Evolutionary conservation across 495 filamentous ascomycete genomes (phyloP).

Genomic region (Xylaria intraflava): DNA sequence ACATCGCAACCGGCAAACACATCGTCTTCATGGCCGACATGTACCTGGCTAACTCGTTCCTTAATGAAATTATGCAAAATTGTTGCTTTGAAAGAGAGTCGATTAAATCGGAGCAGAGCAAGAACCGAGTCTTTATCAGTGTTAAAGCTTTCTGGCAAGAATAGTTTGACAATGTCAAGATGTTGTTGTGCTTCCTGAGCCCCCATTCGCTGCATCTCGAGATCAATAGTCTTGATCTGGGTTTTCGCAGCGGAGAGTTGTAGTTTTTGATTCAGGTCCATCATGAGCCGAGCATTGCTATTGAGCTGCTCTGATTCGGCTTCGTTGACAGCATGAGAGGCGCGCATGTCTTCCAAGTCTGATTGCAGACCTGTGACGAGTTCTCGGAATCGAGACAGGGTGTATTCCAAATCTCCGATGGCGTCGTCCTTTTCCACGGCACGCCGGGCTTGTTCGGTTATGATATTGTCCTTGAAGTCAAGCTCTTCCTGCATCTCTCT

Average conservation of each 20-base stretch:
- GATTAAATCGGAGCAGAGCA: slow-evolving; percentile 77
- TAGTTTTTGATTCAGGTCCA: slow-evolving; percentile 91
- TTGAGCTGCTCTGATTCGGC: slow-evolving; percentile 82
- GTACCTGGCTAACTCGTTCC: slow-evolving; percentile 57
- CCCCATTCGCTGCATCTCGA: slow-evolving; percentile 81
- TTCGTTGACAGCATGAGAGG: slow-evolving; percentile 86
- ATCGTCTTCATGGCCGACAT: slow-evolving; percentile 59
- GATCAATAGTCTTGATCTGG: slow-evolving; percentile 86
- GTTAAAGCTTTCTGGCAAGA: slow-evolving; percentile 82
- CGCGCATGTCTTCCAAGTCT: slow-evolving; percentile 85
- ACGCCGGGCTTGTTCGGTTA: slow-evolving; percentile 67
- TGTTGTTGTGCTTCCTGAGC: slow-evolving; percentile 86
- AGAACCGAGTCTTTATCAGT: slow-evolving; percentile 74
- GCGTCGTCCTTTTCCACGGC: slow-evolving; percentile 60
- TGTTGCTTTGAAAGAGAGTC: slow-evolving; percentile 80
- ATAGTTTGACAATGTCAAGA: slow-evolving; percentile 75
- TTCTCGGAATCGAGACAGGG: slow-evolving; percentile 77
- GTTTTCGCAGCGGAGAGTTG: slow-evolving; percentile 83
- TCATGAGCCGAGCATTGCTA: slow-evolving; percentile 81
- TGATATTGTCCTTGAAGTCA: slow-evolving; percentile 69
- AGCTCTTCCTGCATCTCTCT: slow-evolving; percentile 93
- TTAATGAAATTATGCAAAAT: slow-evolving; percentile 74
- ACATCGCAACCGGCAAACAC: slow-evolving; percentile 70
- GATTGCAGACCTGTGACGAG: slow-evolving; percentile 78
- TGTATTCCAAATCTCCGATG: slow-evolving; percentile 84